Evolutionary conservation across 1,284 basidiomycete genomes (phyloP).

Genomic region (Flammula alnicola): DNA sequence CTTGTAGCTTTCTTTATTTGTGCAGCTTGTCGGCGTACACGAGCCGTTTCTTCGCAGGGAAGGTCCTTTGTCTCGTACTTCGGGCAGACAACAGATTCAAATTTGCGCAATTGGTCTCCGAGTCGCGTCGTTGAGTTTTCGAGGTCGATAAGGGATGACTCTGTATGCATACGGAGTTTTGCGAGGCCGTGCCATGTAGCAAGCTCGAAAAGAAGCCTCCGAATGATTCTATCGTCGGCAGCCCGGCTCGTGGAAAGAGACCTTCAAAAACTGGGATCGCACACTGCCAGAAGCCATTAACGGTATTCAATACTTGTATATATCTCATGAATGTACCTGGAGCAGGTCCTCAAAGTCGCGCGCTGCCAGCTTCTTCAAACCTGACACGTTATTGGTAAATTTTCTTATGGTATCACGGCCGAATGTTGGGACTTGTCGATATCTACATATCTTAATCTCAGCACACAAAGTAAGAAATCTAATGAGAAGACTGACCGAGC

Average conservation of each 20-base stretch:
- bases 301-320: constrained; percentile 4
- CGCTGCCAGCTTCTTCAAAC: constrained; percentile 38
- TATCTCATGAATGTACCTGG: constrained; percentile 29
- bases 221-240: constrained; percentile 31
- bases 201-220: constrained; percentile 33
- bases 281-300: constrained; percentile 23
- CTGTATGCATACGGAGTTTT: constrained; percentile 42
- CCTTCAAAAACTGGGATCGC: constrained; percentile 39
- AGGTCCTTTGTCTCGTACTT: constrained; percentile 29
- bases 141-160: constrained; percentile 29
- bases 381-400: constrained; percentile 34
- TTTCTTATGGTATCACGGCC: constrained; percentile 34
- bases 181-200: constrained; percentile 41
- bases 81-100: constrained; percentile 25
- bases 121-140: constrained; percentile 29
- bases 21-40: constrained; percentile 19
- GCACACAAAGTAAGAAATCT: background rate
- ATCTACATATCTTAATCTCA: constrained; percentile 25
- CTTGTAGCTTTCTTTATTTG: constrained; percentile 3
- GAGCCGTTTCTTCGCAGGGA: constrained; percentile 30
- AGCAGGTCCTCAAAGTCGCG: constrained; percentile 40
- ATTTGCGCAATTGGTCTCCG: constrained; percentile 29
- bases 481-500: constrained; percentile 18
- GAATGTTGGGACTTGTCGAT: constrained; percentile 34
- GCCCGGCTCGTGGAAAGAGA: constrained; percentile 33